phyloP scores from a whole-genome alignment of 768 basidiomycete species.

The Suillus weaverae region DNA sequence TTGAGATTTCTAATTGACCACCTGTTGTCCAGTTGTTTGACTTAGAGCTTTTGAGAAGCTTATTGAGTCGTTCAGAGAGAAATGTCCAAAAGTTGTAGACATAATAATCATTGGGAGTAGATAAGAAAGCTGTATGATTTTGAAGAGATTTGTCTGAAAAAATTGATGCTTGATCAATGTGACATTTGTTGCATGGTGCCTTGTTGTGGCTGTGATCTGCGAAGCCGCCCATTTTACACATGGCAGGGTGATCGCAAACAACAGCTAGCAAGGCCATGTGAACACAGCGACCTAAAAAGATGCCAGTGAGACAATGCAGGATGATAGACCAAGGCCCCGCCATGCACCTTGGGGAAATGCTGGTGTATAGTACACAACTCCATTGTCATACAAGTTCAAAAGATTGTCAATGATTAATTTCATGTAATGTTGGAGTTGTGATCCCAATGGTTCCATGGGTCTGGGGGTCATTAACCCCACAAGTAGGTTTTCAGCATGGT shows the following conservation, averaged over 20 bases:
- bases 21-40: constrained; percentile 26
- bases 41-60: constrained; percentile 29
- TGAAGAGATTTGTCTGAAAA: constrained; percentile 15
- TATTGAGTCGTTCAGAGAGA: constrained; percentile 30
- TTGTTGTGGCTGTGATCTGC: constrained; percentile 26
- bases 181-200: constrained; percentile 28
- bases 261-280: constrained; percentile 26
- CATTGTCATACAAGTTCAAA: too few relatives aligned
- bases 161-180: constrained; percentile 16
- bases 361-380: too few relatives aligned
- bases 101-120: background rate
- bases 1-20: constrained; percentile 31
- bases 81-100: constrained; percentile 34
- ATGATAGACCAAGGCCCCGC: too few relatives aligned
- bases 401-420: too few relatives aligned
- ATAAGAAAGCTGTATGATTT: constrained; percentile 10
- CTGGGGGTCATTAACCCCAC: too few relatives aligned
- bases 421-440: too few relatives aligned
- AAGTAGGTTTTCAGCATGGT: too few relatives aligned
- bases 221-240: constrained; percentile 28
- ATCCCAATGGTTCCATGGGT: too few relatives aligned
- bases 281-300: constrained; percentile 17
- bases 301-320: background rate
- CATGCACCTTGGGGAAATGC: too few relatives aligned
- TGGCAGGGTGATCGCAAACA: constrained; percentile 32